Evolutionary conservation across 805 yeast genomes (phyloP).

Genomic region (Kazachstania viticola): DNA sequence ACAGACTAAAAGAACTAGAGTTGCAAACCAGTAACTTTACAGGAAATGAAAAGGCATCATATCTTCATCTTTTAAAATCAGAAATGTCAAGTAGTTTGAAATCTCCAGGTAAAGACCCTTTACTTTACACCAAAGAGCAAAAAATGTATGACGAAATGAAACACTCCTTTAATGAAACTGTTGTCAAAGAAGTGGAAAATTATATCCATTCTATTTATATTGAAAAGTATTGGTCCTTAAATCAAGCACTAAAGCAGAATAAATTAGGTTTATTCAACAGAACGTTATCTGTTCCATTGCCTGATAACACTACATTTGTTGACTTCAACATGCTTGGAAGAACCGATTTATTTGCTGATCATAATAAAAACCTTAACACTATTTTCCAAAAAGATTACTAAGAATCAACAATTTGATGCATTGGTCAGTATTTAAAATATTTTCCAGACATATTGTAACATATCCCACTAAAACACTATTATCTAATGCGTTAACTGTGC

Average conservation of each 20-base stretch:
- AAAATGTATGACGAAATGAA: slow-evolving; percentile 8
- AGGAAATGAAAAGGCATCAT: slow-evolving; percentile 4
- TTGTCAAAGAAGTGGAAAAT: slow-evolving; percentile 1
- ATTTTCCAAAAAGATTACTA: slow-evolving; percentile 2
- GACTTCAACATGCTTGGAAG: slow-evolving; percentile 6
- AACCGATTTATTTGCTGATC: slow-evolving; percentile 1
- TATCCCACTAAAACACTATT: too few species aligned
- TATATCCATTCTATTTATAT: slow-evolving; percentile 6
- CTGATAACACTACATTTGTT: background rate
- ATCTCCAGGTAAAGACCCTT: slow-evolving; percentile 14
- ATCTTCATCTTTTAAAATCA: slow-evolving; percentile 6
- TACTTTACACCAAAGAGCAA: slow-evolving; percentile 10
- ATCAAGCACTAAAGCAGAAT: slow-evolving; percentile 5
- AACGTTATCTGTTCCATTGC: background rate
- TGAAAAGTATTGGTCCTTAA: slow-evolving; percentile 7
- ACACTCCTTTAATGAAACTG: background rate
- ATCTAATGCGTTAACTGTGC: too few species aligned
- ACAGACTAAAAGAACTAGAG: slow-evolving; percentile 17
- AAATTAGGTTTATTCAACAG: slow-evolving; percentile 7
- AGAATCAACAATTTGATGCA: too few species aligned
- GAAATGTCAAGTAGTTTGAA: slow-evolving; percentile 7
- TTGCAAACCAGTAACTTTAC: slow-evolving; percentile 8
- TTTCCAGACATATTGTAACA: too few species aligned
- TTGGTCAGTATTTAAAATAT: too few species aligned
- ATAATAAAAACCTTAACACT: background rate